phyloP scores from a whole-genome alignment of 2,329 filamentous ascomycete genomes.

The Xylaria sp. region DNA sequence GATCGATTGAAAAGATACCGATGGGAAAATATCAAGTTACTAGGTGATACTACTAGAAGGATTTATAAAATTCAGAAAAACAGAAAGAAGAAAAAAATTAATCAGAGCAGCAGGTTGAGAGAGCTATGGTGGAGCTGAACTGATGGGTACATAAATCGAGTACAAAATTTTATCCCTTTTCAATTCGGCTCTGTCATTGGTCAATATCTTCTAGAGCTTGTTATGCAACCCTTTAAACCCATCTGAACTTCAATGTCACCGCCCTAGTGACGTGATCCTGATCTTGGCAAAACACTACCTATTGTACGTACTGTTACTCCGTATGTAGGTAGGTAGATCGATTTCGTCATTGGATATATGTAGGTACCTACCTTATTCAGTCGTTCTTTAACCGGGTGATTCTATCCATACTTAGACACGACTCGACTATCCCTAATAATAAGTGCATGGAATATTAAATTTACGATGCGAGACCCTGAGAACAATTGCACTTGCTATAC shows the following conservation, averaged over 20 bases:
- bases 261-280: slow-evolving; percentile 33
- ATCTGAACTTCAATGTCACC: slow-evolving; percentile 25
- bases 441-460: too few relatives aligned
- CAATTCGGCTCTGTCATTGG: slow-evolving; percentile 42
- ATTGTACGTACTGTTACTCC: neutral
- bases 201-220: neutral
- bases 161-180: slow-evolving; percentile 42
- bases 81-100: neutral
- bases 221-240: slow-evolving; percentile 10
- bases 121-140: slow-evolving; percentile 26
- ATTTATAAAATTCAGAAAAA: slow-evolving; percentile 4
- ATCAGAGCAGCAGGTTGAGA: neutral
- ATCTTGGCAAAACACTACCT: slow-evolving; percentile 26
- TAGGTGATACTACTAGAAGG: slow-evolving; percentile 3
- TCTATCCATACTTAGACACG: too few relatives aligned
- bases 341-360: neutral
- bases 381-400: too few relatives aligned
- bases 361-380: neutral
- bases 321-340: neutral
- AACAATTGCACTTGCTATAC: too few relatives aligned
- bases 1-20: neutral
- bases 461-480: too few relatives aligned
- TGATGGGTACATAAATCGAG: slow-evolving; percentile 20
- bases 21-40: neutral
- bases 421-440: too few relatives aligned